Conservation (phyloP, 2,329 filamentous ascomycete species). For the Fonsecaea pedrosoi region DNA sequence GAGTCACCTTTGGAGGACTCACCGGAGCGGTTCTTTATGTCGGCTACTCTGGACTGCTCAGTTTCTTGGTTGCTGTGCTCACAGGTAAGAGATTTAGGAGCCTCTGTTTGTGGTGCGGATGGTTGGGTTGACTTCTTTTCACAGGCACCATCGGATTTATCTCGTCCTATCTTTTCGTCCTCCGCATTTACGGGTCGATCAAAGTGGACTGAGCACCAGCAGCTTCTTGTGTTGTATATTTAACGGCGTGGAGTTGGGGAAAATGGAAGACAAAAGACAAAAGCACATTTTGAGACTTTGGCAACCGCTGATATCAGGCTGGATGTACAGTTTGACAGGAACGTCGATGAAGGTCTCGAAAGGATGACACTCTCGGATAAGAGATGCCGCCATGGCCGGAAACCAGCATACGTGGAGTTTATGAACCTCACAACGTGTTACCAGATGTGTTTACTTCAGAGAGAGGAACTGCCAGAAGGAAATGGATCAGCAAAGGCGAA, state of each 20-base stretch:
- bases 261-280: constrained; percentile 3
- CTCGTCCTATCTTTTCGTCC: constrained; percentile 90
- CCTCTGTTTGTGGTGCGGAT: constrained; percentile 22
- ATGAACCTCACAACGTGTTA: not conserved
- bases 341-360: not conserved
- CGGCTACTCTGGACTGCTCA: constrained; percentile 88
- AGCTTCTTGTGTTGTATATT: constrained; percentile 1
- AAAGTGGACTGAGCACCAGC: constrained; percentile 81
- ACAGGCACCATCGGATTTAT: constrained; percentile 94
- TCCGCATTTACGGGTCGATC: constrained; percentile 95
- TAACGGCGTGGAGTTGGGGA: constrained; percentile 17
- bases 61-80: constrained; percentile 89
- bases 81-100: constrained; percentile 71
- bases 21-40: constrained; percentile 90
- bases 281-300: not conserved
- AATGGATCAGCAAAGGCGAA: constrained; percentile 8
- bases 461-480: constrained; percentile 2
- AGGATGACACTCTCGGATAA: not conserved
- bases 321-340: not conserved
- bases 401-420: not conserved
- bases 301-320: constrained; percentile 1
- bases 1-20: constrained; percentile 82
- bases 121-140: constrained; percentile 11
- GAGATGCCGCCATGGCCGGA: not conserved
- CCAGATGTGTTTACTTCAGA: not conserved